Evolutionary conservation across 2,329 filamentous ascomycete genomes (phyloP), one percentile per base, ranked within the genome.

Genomic region (Neopestalotiopsis sp.): DNA sequence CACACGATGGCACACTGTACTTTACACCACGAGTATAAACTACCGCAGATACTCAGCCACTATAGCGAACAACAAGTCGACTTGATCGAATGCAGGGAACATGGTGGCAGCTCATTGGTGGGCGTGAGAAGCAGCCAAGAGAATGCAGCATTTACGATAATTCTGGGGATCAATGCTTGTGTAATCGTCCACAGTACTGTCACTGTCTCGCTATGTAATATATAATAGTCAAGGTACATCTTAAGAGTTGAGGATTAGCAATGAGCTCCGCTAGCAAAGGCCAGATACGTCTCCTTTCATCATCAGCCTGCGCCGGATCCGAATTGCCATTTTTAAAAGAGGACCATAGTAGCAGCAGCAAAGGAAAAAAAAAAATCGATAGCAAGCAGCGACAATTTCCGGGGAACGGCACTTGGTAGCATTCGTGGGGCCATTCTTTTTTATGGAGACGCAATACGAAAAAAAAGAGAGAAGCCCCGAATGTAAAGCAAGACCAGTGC

Each of bases 351-450:
- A 53, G 45, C 45, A 17, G n/a, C 0, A 4, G 20, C 7, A n/a
- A 9, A 17, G 45, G 7, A 6, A n/a, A 2, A 17, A 53, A 53
- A 38, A 38, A 38, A 38, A 38, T 10, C 6, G 34, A 38, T 38
- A 38, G 34, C 34, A 38, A 38, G 34, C 34, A 28, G 24, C 24
- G 42, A 53, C 45, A 53, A 53, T 53, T 53, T 53, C 45, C n/a
- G 45, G 45, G 45, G 45, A 53, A 53, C 45, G 45, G 45, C 45
- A 53, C 45, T 53, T 53, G 45, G 45, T 53, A n/a, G 45, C 45
- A 17, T n/a, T n/a, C 45, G 45, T 53, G 45, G 45, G 45, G 45
- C 45, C 45, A 53, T 53, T 17, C 17, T 7, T n/a, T 20, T 53
- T 53, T 53, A 53, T 53, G 45, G 45, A 20, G 45, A 53, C 45